phyloP scores from a whole-genome alignment of 2,329 filamentous ascomycete species.

The Fusarium aywerte region DNA sequence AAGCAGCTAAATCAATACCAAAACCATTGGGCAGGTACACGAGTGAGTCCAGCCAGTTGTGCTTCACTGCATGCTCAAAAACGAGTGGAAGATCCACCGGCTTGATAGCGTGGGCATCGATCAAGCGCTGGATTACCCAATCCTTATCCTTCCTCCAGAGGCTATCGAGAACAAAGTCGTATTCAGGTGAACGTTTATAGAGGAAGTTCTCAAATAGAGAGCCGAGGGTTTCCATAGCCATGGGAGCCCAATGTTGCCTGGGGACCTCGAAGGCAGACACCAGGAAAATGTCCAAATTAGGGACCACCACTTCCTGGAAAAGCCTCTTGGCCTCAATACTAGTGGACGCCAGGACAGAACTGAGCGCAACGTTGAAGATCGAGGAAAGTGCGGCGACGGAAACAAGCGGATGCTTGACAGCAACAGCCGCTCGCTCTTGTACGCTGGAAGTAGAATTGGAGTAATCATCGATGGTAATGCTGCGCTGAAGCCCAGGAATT shows the following conservation, averaged over 20 bases:
- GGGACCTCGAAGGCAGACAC: constrained; percentile 81
- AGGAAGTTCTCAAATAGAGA: constrained; percentile 87
- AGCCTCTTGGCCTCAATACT: constrained; percentile 71
- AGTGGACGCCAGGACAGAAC: constrained; percentile 69
- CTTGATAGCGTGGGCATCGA: constrained; percentile 83
- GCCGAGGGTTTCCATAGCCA: constrained; percentile 79
- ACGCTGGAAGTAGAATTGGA: constrained; percentile 61
- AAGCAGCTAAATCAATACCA: constrained; percentile 85
- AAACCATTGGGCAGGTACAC: constrained; percentile 84
- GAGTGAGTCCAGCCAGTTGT: constrained; percentile 85
- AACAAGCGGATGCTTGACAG: constrained; percentile 85
- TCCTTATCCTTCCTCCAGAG: constrained; percentile 90
- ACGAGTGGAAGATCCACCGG: constrained; percentile 60
- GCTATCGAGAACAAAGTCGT: constrained; percentile 90
- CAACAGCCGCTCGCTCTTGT: constrained; percentile 65
- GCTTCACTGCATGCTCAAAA: constrained; percentile 75
- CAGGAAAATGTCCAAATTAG: constrained; percentile 81
- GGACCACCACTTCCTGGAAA: constrained; percentile 74
- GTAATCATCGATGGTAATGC: constrained; percentile 74
- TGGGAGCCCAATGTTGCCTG: constrained; percentile 75
- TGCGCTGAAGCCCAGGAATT: constrained; percentile 82
- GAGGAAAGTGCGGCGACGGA: constrained; percentile 84
- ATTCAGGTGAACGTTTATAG: constrained; percentile 78
- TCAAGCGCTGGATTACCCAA: constrained; percentile 84
- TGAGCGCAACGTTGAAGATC: constrained; percentile 72